A percentile compares a stretch with the other conserved stretches of the same genome.
phyloP scores from a whole-genome alignment of 257 asterid species.

The Nicotiana sylvestris region DNA sequence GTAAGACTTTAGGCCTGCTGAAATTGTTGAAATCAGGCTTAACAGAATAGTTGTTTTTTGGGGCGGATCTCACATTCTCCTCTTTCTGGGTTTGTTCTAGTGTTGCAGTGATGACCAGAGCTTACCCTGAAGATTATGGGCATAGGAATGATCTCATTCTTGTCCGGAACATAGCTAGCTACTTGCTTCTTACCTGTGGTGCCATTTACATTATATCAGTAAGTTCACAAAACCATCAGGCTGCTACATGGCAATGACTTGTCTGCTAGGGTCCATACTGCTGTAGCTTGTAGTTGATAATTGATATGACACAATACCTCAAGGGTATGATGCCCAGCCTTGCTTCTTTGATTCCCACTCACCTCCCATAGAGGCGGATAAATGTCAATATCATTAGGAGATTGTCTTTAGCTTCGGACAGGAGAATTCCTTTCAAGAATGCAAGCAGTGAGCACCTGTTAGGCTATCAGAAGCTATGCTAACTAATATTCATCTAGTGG shows the following conservation, averaged over 20 bases:
- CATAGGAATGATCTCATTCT: slow-evolving; percentile 58
- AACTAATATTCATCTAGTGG: not conserved
- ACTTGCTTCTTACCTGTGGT: slow-evolving; percentile 85
- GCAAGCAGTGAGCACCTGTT: not conserved
- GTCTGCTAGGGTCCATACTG: not conserved
- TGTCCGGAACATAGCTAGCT: slow-evolving; percentile 80
- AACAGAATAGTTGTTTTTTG: not conserved
- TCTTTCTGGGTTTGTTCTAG: slow-evolving; percentile 31
- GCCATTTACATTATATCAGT: slow-evolving; percentile 62
- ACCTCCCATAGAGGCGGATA: not conserved
- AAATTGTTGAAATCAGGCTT: not conserved
- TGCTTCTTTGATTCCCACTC: not conserved
- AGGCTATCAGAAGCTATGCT: not conserved
- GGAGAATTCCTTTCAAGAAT: not conserved
- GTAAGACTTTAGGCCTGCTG: slow-evolving; percentile 25
- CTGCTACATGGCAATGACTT: not conserved
- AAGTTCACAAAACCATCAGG: slow-evolving; percentile 29
- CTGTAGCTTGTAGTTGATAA: not conserved
- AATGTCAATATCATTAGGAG: not conserved
- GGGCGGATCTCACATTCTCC: not conserved
- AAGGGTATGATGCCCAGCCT: not conserved
- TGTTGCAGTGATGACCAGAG: slow-evolving; percentile 99
- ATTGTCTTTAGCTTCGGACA: not conserved
- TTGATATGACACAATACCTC: not conserved
- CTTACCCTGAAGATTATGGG: slow-evolving; percentile 68